Evolutionary conservation across 225 moss, liverwort and hornwort species (phyloP), one percentile per base, ranked within the genome.

Genomic region (Antitrichia curtipendula): DNA sequence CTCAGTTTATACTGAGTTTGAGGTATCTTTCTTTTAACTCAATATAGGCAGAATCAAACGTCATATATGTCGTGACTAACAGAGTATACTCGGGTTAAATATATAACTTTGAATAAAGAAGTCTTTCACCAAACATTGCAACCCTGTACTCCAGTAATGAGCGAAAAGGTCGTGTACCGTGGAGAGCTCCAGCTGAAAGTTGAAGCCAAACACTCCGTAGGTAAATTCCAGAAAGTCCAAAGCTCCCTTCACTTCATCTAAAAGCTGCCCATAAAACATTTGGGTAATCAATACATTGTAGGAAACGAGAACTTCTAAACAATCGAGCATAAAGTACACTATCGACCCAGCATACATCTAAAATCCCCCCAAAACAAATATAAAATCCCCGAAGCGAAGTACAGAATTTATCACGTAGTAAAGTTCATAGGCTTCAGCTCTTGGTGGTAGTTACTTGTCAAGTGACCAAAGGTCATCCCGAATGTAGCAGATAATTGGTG

Each of bases 181-280:
- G 77, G 98, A 96, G 70, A 98, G 96, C 81, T 92, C 98, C 40
- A 97, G 91, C 27, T 95, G 93, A 88, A 88, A 98, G 41, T 95
- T 95, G 77, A 98, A 98, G 66, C 93, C 97, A 88, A 98, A 98
- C 49, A 98, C 91, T 32, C 85, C 87, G 78, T 98, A 98, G 13
- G 66, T 45, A 73, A 92, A 95, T n/a, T 97, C 92, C 82, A 98
- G 10, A 89, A 98, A 98, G 7, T 96, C 92, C 83, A 98, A 89
- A 78, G 81, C 87, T 75, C 93, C 95, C 75, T 83, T 95, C 61
- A 98, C 93, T 93, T 98, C 98, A 16, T 91, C 93, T 36, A 92
- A 58, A 86, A 97, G 66, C 96, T 98, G 96, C 70, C 80, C 81
- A 62, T 19, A 77, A 78, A 70, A 70, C 47, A 66, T 65, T 49